Evolutionary conservation across 306 rosid species (phyloP), one percentile per base, ranked within the genome.

Genomic region (Leucaena leucocephala): DNA sequence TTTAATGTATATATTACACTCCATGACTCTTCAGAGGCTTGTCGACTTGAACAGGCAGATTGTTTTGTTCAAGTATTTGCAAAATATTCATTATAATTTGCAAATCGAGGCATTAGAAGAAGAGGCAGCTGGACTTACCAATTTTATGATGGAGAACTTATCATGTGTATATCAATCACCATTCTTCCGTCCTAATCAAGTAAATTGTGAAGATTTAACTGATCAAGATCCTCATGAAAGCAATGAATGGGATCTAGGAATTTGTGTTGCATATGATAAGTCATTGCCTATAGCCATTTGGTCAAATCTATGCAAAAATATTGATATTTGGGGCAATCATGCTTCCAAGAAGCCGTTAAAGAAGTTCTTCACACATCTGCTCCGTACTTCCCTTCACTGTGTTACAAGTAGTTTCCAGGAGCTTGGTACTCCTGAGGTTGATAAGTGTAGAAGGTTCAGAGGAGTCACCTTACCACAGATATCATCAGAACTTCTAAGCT

Each of bases 11-110:
- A 75, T 83, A 68, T 88, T 92, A 84, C 94, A 89, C 78, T 82
- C 88, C 35, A 92, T 94, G 97, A 83, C 88, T 82, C 88, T 90
- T 90, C 93, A 88, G 85, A 90, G 98, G 88, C 93, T 94, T 76
- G 88, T 81, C 79, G 92, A 92, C 86, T 86, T 92, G 91, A 91
- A 94, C 82, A 90, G 85, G 79, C 91, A 81, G 80, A 85, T 94
- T 81, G 80, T 79, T 36, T 81, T 88, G 78, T 84, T 87, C 54
- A 88, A 84, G 77, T 92, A 89, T 88, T 75, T 88, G 77, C 92
- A 86, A 81, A 87, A 85, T 78, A 83, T 78, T 84, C 82, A 79
- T 39, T 83, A 84, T 84, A 77, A 50, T 80, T 82, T 79, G 68
- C 86, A 39, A 67, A 86, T 89, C 90, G 78, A 81, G 68, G 68